phyloP scores from a whole-genome alignment of 2,329 filamentous ascomycete genomes.

The Pestalotiopsis sp. region DNA sequence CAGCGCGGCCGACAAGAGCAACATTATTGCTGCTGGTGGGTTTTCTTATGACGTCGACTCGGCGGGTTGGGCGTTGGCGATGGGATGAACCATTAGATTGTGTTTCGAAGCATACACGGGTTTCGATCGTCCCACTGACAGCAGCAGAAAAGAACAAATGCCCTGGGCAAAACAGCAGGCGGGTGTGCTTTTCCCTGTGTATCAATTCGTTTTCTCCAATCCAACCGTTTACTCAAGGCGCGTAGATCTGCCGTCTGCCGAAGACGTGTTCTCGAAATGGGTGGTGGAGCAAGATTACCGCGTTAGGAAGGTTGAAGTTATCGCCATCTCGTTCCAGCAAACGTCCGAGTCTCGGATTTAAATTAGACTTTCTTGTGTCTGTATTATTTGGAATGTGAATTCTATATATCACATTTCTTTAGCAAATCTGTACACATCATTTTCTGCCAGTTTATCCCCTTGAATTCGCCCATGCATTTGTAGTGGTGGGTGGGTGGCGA shows the following conservation, averaged over 20 bases:
- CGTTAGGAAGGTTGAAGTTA: conserved; percentile 10
- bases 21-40: not conserved
- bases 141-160: not conserved
- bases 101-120: not conserved
- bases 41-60: not conserved
- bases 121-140: not conserved
- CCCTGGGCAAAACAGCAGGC: not conserved
- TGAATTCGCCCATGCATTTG: not conserved
- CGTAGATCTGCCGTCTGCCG: not conserved
- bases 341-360: not conserved
- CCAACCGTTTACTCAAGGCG: not conserved
- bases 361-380: not conserved
- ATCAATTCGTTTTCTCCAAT: not conserved
- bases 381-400: not conserved
- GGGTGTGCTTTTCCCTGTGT: not conserved
- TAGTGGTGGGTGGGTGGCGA: not conserved
- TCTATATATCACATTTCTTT: no score
- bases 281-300: conserved; percentile 1
- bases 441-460: not conserved
- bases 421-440: not conserved
- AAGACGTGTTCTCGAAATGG: not conserved
- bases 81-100: not conserved
- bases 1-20: not conserved
- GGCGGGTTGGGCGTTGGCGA: not conserved
- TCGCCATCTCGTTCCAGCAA: conserved; percentile 3